Evolutionary conservation across 1,284 basidiomycete species (phyloP).

Genomic region (Papiliotrema flavescens): DNA sequence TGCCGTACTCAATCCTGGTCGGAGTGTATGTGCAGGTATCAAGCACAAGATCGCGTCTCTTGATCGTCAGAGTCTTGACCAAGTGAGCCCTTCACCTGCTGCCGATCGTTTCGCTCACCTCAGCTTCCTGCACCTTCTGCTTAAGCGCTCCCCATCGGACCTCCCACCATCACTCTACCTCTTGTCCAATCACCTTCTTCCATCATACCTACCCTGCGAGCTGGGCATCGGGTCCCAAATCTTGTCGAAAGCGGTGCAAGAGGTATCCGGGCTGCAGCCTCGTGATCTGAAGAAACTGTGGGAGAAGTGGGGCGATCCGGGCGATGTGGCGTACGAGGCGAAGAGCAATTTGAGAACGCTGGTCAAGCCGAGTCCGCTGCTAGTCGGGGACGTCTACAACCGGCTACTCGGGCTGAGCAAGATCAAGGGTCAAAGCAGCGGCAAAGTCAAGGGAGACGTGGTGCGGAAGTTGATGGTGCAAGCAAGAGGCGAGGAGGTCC

Average conservation of each 20-base stretch:
- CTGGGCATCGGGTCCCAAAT: constrained; percentile 72
- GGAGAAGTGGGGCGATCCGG: constrained; percentile 60
- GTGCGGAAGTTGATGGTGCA: constrained; percentile 79
- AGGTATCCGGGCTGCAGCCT: constrained; percentile 72
- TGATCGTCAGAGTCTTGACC: constrained; percentile 73
- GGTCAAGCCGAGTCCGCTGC: constrained; percentile 66
- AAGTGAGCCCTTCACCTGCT: no score
- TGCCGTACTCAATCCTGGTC: constrained; percentile 79
- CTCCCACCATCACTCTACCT: constrained; percentile 82
- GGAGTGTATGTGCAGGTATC: constrained; percentile 70
- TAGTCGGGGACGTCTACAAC: constrained; percentile 63
- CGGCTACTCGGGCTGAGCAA: constrained; percentile 62
- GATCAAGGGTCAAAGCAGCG: constrained; percentile 69
- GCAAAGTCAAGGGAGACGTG: constrained; percentile 70
- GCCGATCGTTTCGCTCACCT: constrained; percentile 9
- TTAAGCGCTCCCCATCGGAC: constrained; percentile 64
- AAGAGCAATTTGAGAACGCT: constrained; percentile 74
- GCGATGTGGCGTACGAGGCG: constrained; percentile 80
- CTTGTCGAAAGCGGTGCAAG: constrained; percentile 73
- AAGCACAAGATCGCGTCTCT: constrained; percentile 73
- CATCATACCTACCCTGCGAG: constrained; percentile 70
- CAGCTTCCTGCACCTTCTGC: constrained; percentile 62
- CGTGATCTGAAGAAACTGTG: constrained; percentile 61
- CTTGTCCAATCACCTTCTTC: constrained; percentile 78
- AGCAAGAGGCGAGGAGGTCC: constrained; percentile 78